Base-by-base conservation (phyloP, 2,329 filamentous ascomycete genomes). In the Trichoderma polysporum region DNA sequence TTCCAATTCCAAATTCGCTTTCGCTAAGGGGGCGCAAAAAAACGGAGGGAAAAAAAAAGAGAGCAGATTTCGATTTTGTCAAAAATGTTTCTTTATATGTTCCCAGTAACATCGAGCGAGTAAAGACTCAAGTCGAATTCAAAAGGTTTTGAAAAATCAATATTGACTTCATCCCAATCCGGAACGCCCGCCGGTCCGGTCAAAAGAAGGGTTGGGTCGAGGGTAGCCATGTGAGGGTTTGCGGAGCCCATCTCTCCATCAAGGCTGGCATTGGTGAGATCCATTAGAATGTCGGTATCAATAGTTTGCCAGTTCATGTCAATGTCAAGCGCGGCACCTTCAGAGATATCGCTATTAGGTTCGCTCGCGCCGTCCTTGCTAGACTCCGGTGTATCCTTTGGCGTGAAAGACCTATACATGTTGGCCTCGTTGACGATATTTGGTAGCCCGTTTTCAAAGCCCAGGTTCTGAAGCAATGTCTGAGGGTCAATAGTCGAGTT, bases 351-450 rank as follows among this genome's bases (percentile, higher is more conserved):
- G 72, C 86, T 89, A 68, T 84, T 88, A 10, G 86, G 85, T 71
- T 89, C 87, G 47, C 87, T 88, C 9, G 79, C 75, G 4, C 84
- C 83, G 66, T 89, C 86, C 74, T 88, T 88, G 75, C 81, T 86
- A 2, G 87, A 89, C 70, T 89, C 87, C 0, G 87, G 88, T 8
- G 88, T 90, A 72, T 89, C 86, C 68, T 88, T 87, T 0, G 87
- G 86, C 27, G 87, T 87, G 66, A 85, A 77, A 1, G 84, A 82
- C 22, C 83, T 82, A 71, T 86, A 88, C 9, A 85, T 77, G 63
- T 76, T 80, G 73, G 85, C 81, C 69, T 89, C 85, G 13, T 81
- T 80, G 64, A 87, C 83, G 2, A 84, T 79, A 19, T 82, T 86
- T 66, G 71, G 74, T 56, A 78, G 68, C 15, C 78, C 74, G 47